Base-by-base conservation (phyloP, 2,329 filamentous ascomycete species). In the Colletotrichum gigasporum region DNA sequence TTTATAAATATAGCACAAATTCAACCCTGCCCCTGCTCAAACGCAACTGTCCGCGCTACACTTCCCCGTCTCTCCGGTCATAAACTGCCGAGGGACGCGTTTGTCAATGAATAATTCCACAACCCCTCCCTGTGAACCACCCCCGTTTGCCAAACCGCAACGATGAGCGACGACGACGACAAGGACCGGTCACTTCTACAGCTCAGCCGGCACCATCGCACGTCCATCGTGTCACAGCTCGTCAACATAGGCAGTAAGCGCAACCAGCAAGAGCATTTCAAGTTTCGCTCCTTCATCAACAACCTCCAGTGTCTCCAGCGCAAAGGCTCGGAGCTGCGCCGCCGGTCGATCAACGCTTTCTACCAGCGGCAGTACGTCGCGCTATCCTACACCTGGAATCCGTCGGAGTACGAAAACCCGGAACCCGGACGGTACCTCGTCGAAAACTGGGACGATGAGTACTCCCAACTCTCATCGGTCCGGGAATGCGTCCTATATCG, bases 401-500 rank as follows among this genome's bases (percentile, higher is more conserved):
- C 65, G 20, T 71, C 70, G 10, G 9, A 55, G 28, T 47, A 58
- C 35, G 68, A 72, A 63, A 30, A 61, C 35, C 24, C 11, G 5
- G 48, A 59, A 42, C 10, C 24, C 5, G 70, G 69, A 32, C 37
- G 39, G 8, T 70, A 70, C 52, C 18, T 8, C 2, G 60, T 70
- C 14, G 30, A 68, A 26, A 55, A 53, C 30, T 58, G 58, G 63
- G 61, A 67, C 30, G 22, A 59, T 20, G 39, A 47, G 10, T 12
- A 34, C 18, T 37, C 56, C 47, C 12, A 50, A 41, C 28, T 14
- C 9, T 71, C 72, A 1, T 2, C 47, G 9, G 72, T 75, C 2
- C 68, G 73, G 14, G 68, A 72, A 22, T 70, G 70, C 0, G 62
- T 73, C 1, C 59, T 74, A 0, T 67, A 71, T 7, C 68, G 73